Evolutionary conservation across 148 eudicot species (phyloP).

Genomic region (Rhododendron vialii): DNA sequence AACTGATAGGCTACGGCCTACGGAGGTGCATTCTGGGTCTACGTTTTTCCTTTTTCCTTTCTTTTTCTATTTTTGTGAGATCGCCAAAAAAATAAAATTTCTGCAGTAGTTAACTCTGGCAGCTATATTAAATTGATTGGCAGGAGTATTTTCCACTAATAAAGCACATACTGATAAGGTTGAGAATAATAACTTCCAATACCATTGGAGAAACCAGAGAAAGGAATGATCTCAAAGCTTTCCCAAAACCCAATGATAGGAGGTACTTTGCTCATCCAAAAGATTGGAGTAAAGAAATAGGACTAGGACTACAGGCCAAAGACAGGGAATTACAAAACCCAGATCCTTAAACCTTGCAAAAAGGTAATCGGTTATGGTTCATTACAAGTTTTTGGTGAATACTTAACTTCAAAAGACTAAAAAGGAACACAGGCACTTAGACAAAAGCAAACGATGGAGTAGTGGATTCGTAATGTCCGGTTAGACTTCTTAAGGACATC

Average conservation of each 20-base stretch:
- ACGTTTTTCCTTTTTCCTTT: background rate
- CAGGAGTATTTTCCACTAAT: background rate
- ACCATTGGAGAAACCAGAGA: background rate
- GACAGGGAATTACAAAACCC: background rate
- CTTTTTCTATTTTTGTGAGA: background rate
- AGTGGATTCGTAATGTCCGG: background rate
- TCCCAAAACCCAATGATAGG: background rate
- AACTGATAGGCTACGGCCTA: background rate
- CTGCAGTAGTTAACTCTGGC: background rate
- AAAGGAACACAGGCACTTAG: background rate
- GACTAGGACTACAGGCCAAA: background rate
- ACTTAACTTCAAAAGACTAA: background rate
- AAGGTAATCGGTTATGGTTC: background rate
- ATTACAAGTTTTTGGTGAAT: background rate
- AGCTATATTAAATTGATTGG: background rate
- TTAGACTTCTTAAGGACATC: background rate
- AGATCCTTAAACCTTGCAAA: background rate
- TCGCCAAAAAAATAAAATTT: background rate
- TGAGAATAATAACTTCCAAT: background rate
- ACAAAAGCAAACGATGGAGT: background rate
- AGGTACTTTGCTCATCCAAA: background rate
- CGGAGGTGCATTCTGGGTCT: background rate
- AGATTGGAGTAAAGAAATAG: background rate
- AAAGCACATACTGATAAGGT: background rate
- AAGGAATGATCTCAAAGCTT: background rate